These are phyloP conservation scores for Yarrowia sp. DNA, from an alignment of 805 yeast species.

Conservation along the genomic window DNA sequence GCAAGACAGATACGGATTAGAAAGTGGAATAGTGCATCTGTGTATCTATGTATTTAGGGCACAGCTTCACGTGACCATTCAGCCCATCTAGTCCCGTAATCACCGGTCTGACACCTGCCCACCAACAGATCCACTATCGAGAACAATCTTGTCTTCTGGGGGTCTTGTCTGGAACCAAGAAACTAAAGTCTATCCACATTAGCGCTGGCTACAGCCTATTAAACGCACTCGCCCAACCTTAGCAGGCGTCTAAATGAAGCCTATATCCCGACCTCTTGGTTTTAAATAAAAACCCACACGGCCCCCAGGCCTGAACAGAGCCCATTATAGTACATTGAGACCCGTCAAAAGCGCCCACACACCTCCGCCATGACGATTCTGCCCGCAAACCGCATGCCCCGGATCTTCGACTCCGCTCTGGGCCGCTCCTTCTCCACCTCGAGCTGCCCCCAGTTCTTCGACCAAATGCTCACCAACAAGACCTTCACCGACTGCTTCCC, in stretches of 20 bases:
- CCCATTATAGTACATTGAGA: too few relatives aligned
- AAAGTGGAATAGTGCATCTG: too few relatives aligned
- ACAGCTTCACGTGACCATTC: too few relatives aligned
- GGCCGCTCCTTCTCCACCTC: conserved; percentile 33
- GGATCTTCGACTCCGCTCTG: conserved; percentile 36
- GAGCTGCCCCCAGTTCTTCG: conserved; percentile 34
- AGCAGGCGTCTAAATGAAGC: background rate
- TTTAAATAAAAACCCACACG: background rate
- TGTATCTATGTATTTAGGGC: too few relatives aligned
- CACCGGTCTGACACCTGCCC: too few relatives aligned
- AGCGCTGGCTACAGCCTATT: background rate
- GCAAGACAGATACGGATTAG: too few relatives aligned
- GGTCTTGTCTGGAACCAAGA: background rate
- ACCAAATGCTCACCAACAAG: conserved; percentile 31
- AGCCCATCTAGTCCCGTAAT: too few relatives aligned
- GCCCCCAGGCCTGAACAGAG: background rate
- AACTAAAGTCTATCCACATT: background rate
- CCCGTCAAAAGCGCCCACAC: too few relatives aligned
- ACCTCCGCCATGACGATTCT: background rate
- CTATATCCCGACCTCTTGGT: background rate
- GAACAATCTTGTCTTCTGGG: background rate
- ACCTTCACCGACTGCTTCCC: conserved; percentile 35
- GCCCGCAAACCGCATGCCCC: conserved; percentile 27
- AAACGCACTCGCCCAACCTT: background rate
- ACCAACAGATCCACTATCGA: too few relatives aligned